phyloP scores from a whole-genome alignment of 2,329 filamentous ascomycete species.

The Hirsutella thompsonii region DNA sequence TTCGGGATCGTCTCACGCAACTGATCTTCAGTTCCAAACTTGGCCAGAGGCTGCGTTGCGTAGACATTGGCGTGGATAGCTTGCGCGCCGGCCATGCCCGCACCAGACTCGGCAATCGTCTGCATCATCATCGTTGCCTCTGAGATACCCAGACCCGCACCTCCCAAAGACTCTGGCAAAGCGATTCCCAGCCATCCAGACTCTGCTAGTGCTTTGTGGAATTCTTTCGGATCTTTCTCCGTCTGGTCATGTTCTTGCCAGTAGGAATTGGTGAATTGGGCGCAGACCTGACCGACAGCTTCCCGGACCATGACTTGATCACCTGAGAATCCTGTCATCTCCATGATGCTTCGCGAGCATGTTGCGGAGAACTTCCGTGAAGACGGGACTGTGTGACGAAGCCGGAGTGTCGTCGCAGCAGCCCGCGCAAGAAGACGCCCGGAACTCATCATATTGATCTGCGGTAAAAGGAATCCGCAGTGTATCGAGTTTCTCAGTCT shows the following conservation, averaged over 20 bases:
- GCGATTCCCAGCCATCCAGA: conserved; percentile 77
- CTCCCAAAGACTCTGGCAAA: conserved; percentile 60
- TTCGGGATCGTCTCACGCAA: conserved; percentile 50
- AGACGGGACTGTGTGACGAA: not conserved
- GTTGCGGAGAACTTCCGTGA: conserved; percentile 8
- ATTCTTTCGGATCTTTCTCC: conserved; percentile 58
- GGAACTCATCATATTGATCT: too few relatives aligned
- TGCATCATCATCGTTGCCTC: conserved; percentile 85
- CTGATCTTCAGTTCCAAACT: conserved; percentile 57
- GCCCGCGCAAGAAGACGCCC: too few relatives aligned
- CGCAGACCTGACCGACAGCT: conserved; percentile 54
- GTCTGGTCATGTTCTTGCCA: conserved; percentile 64
- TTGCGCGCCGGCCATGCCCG: conserved; percentile 61
- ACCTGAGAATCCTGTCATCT: conserved; percentile 58
- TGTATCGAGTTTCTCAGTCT: too few relatives aligned
- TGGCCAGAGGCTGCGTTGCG: conserved; percentile 62
- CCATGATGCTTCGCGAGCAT: conserved; percentile 46
- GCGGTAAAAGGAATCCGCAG: too few relatives aligned
- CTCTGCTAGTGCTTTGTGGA: conserved; percentile 61
- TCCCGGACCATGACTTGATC: conserved; percentile 62
- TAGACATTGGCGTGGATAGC: conserved; percentile 57
- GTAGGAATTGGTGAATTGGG: conserved; percentile 60
- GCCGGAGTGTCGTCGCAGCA: not conserved
- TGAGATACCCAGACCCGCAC: conserved; percentile 62
- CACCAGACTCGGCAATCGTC: conserved; percentile 64